Evolutionary conservation across 306 rosid genomes (phyloP).

Genomic region (Hippophae gyantsensis): DNA sequence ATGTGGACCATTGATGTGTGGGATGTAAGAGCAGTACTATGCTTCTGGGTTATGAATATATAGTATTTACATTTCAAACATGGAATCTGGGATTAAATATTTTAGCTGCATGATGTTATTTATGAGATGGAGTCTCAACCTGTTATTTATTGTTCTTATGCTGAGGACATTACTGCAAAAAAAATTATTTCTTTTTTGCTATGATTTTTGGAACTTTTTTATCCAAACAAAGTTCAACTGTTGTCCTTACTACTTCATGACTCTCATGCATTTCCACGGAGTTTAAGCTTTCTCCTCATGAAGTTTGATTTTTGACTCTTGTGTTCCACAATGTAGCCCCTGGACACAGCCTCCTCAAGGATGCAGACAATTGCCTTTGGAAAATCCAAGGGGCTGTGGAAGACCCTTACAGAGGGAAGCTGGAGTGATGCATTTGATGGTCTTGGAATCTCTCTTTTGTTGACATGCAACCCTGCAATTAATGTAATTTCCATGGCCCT

Average conservation of each 20-base stretch:
- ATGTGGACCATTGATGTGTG: too few relatives aligned
- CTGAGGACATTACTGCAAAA: too few relatives aligned
- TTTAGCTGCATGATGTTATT: too few relatives aligned
- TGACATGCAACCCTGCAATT: constrained; percentile 93
- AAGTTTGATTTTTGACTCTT: constrained; percentile 30
- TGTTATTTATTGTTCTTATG: too few relatives aligned
- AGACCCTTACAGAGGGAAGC: constrained; percentile 77
- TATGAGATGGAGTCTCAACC: too few relatives aligned
- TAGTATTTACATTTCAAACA: too few relatives aligned
- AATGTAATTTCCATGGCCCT: constrained; percentile 41
- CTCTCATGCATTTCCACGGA: constrained; percentile 9
- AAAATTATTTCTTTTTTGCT: too few relatives aligned
- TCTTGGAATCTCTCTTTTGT: constrained; percentile 78
- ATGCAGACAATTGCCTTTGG: constrained; percentile 97
- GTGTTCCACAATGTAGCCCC: constrained; percentile 60
- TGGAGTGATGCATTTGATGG: constrained; percentile 97
- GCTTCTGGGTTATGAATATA: too few relatives aligned
- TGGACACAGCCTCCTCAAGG: constrained; percentile 95
- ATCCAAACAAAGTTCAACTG: too few relatives aligned
- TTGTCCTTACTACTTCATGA: not conserved
- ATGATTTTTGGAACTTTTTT: too few relatives aligned
- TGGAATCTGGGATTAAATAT: too few relatives aligned
- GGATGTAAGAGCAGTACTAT: too few relatives aligned
- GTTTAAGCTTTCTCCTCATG: constrained; percentile 8
- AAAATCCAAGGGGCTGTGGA: constrained; percentile 80